Evolutionary conservation across 2,329 filamentous ascomycete species (phyloP).

Genomic region (Microdochium trichocladiopsis): DNA sequence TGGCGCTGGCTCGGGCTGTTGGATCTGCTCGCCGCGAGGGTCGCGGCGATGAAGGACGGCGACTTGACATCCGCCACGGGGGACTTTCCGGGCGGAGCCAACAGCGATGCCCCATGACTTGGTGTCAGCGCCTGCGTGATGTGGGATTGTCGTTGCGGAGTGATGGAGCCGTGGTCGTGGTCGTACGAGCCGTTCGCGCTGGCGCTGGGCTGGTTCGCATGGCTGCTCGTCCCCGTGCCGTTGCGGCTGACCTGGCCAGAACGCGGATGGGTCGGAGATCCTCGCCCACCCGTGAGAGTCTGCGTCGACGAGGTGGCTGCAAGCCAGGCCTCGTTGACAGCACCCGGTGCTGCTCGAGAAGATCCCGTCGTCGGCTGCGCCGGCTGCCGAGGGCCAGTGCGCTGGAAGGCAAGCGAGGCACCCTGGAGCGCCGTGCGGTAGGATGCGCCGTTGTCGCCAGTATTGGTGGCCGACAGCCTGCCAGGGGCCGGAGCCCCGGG

Average conservation of each 20-base stretch:
- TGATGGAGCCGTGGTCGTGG: slow-evolving; percentile 2
- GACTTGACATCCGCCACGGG: slow-evolving; percentile 34
- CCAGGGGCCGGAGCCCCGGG: slow-evolving; percentile 5
- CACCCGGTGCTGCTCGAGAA: too few relatives aligned
- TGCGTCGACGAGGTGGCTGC: not conserved
- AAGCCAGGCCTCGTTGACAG: slow-evolving; percentile 1
- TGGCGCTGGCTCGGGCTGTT: slow-evolving; percentile 42
- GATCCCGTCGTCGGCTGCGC: slow-evolving; percentile 3
- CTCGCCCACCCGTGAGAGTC: not conserved
- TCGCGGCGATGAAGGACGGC: slow-evolving; percentile 55
- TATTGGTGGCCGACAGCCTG: slow-evolving; percentile 19
- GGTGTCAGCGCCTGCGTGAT: not conserved
- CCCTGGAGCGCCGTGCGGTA: slow-evolving; percentile 39
- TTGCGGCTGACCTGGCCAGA: slow-evolving; percentile 31
- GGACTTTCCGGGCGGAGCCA: slow-evolving; percentile 10
- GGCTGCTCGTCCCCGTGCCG: slow-evolving; percentile 12
- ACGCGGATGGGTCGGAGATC: not conserved
- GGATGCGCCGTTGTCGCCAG: slow-evolving; percentile 18
- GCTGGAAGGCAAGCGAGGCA: slow-evolving; percentile 48
- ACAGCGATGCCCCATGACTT: slow-evolving; percentile 1
- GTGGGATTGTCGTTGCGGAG: not conserved
- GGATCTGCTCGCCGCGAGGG: slow-evolving; percentile 54
- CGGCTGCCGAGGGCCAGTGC: slow-evolving; percentile 14
- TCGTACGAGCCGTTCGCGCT: slow-evolving; percentile 11
- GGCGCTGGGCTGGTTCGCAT: slow-evolving; percentile 29